phyloP scores from a whole-genome alignment of 768 basidiomycete species.

The Naganishia kalamii region DNA sequence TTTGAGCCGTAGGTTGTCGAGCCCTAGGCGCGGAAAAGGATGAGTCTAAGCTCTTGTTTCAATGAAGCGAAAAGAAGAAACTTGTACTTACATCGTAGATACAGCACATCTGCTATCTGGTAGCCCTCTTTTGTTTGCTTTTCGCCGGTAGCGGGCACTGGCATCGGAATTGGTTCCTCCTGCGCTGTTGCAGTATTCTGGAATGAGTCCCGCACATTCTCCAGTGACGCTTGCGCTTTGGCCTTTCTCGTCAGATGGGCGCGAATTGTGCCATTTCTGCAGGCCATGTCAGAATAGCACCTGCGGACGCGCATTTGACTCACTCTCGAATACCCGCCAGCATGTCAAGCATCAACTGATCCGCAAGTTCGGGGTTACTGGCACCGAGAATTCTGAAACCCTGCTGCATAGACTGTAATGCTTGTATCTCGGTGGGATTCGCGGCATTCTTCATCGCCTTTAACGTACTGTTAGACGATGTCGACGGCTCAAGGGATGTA shows the following conservation, averaged over 20 bases:
- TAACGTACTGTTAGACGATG: conserved; percentile 3
- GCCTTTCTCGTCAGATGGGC: conserved; percentile 21
- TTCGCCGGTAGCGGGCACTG: neutral
- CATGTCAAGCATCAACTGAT: conserved; percentile 80
- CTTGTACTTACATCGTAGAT: conserved; percentile 66
- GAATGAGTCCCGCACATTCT: conserved; percentile 5
- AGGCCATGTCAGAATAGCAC: neutral
- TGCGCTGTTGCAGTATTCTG: neutral
- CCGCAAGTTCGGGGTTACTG: conserved; percentile 75
- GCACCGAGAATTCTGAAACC: conserved; percentile 82
- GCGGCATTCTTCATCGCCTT: conserved; percentile 54
- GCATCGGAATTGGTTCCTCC: neutral
- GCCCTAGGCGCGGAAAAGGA: conserved; percentile 45
- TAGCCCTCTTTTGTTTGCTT: conserved; percentile 49
- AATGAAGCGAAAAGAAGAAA: neutral
- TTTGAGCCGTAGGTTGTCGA: conserved; percentile 82
- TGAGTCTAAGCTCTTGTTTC: conserved; percentile 9
- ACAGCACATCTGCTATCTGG: conserved; percentile 91
- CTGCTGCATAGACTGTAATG: conserved; percentile 77
- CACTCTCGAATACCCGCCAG: conserved; percentile 84
- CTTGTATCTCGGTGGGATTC: conserved; percentile 81
- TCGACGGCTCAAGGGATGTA: conserved; percentile 16
- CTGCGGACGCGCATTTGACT: conserved; percentile 41
- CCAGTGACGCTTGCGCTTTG: neutral
- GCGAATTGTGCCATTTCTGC: conserved; percentile 21